Percentiles rank a stretch among this genome's conserved stretches.
phyloP scores from a whole-genome alignment of 2,329 filamentous ascomycete species.

The Colletotrichum sublineola region DNA sequence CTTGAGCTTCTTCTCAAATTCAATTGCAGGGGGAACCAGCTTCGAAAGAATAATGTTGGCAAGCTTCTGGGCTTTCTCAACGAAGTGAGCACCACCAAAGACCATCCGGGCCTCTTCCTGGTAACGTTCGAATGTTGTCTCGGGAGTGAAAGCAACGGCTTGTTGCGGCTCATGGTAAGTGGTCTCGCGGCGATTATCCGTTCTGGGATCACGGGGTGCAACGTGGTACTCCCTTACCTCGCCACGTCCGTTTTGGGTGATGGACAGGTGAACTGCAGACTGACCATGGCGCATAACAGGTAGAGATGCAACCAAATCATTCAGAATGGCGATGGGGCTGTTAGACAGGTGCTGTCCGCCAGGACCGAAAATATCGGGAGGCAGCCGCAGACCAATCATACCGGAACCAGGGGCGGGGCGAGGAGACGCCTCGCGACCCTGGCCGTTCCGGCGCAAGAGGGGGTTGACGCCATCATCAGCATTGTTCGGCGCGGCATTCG shows the following conservation, averaged over 20 bases:
- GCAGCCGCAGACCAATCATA: slow-evolving; percentile 67
- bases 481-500: slow-evolving; percentile 65
- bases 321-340: slow-evolving; percentile 67
- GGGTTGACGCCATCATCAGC: slow-evolving; percentile 90
- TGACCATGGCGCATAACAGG: slow-evolving; percentile 63
- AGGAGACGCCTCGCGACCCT: slow-evolving; percentile 60
- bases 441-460: slow-evolving; percentile 76
- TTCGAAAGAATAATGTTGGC: slow-evolving; percentile 77
- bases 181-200: slow-evolving; percentile 63
- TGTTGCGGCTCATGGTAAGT: slow-evolving; percentile 74
- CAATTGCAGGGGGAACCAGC: slow-evolving; percentile 86
- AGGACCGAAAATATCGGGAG: slow-evolving; percentile 59
- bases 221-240: slow-evolving; percentile 67
- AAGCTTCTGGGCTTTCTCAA: slow-evolving; percentile 78
- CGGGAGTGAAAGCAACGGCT: slow-evolving; percentile 80
- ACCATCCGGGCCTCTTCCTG: slow-evolving; percentile 90
- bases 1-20: slow-evolving; percentile 80
- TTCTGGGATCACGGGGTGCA: slow-evolving; percentile 57
- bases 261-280: slow-evolving; percentile 71
- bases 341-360: slow-evolving; percentile 56
- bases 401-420: slow-evolving; percentile 63
- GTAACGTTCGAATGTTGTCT: slow-evolving; percentile 83
- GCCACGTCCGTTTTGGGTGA: slow-evolving; percentile 63
- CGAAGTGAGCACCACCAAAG: slow-evolving; percentile 73
- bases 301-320: slow-evolving; percentile 68